These are phyloP conservation scores for Alliaria petiolata DNA, from an alignment of 345 rosid genomes.

Conservation along the genomic window DNA sequence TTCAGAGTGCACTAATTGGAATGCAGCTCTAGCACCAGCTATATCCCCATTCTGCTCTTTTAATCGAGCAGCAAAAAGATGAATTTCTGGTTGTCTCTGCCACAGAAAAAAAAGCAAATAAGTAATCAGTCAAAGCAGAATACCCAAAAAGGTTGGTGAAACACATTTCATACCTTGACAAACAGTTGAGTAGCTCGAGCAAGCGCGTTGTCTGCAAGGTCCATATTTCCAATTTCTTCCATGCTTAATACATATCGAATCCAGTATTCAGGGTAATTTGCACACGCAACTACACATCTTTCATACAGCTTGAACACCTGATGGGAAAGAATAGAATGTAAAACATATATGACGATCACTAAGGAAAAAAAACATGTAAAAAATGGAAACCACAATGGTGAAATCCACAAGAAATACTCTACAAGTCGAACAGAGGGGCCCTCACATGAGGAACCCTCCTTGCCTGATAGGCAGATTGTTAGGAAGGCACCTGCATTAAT, in stretches of 20 bases:
- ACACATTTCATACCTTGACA: constrained; percentile 68
- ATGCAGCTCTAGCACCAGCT: constrained; percentile 87
- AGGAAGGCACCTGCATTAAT: constrained; percentile 99
- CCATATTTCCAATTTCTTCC: constrained; percentile 75
- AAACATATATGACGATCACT: neutral
- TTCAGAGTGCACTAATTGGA: constrained; percentile 77
- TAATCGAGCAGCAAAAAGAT: constrained; percentile 82
- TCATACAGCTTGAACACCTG: constrained; percentile 94
- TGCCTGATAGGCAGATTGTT: constrained; percentile 90
- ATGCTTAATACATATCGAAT: constrained; percentile 77
- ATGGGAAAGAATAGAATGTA: constrained; percentile 23
- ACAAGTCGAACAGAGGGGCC: constrained; percentile 77
- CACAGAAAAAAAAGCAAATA: constrained; percentile 11
- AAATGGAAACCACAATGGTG: constrained; percentile 59
- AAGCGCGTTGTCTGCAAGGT: constrained; percentile 87
- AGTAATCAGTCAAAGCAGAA: neutral
- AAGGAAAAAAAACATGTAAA: constrained; percentile 19
- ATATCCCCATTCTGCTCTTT: constrained; percentile 85
- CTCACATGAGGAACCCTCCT: constrained; percentile 97
- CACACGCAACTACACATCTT: constrained; percentile 94
- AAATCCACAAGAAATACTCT: constrained; percentile 88
- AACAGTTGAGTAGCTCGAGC: constrained; percentile 90
- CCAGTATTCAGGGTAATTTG: constrained; percentile 95
- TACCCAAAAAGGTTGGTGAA: neutral
- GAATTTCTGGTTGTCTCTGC: constrained; percentile 95